Conservation (phyloP, 495 filamentous ascomycete genomes). For the Cercophora scortea region DNA sequence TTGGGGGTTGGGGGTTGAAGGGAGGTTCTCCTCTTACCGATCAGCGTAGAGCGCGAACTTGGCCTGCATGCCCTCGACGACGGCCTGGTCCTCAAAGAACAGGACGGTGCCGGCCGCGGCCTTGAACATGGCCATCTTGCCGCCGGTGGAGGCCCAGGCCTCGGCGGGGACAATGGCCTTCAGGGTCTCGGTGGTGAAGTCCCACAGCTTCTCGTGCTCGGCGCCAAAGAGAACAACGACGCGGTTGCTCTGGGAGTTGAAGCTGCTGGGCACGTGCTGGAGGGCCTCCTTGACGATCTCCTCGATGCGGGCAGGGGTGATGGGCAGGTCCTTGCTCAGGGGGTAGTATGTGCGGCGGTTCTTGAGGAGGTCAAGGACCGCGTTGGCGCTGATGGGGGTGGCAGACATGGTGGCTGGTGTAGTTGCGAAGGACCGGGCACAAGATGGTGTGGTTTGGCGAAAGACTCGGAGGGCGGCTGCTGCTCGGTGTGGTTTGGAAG, state of each 20-base stretch:
- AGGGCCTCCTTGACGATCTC: constrained; percentile 48
- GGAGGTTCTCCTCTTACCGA: constrained; percentile 6
- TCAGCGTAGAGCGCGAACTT: constrained; percentile 51
- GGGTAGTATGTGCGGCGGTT: constrained; percentile 52
- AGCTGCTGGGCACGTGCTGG: constrained; percentile 49
- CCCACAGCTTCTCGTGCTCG: constrained; percentile 61
- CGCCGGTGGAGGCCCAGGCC: constrained; percentile 38
- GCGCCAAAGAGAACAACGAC: constrained; percentile 52
- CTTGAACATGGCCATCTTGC: constrained; percentile 43
- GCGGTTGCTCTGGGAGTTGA: constrained; percentile 61
- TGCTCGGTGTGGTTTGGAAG: constrained; percentile 2
- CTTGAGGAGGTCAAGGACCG: constrained; percentile 47
- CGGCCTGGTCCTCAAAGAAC: constrained; percentile 54
- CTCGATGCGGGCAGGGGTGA: constrained; percentile 45
- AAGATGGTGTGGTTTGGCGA: constrained; percentile 7
- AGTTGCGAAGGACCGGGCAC: neutral
- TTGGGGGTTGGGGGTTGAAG: neutral
- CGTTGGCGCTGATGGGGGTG: constrained; percentile 19
- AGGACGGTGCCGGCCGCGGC: constrained; percentile 54
- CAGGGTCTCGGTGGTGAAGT: constrained; percentile 43
- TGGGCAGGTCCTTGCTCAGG: constrained; percentile 45
- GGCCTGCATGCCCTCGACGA: constrained; percentile 43
- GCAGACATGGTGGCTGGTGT: constrained; percentile 16
- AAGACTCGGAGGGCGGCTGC: constrained; percentile 7
- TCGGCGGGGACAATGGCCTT: constrained; percentile 52